These are phyloP conservation scores for Capsicum baccatum DNA, from an alignment of 257 asterid species.

Conservation along the genomic window DNA sequence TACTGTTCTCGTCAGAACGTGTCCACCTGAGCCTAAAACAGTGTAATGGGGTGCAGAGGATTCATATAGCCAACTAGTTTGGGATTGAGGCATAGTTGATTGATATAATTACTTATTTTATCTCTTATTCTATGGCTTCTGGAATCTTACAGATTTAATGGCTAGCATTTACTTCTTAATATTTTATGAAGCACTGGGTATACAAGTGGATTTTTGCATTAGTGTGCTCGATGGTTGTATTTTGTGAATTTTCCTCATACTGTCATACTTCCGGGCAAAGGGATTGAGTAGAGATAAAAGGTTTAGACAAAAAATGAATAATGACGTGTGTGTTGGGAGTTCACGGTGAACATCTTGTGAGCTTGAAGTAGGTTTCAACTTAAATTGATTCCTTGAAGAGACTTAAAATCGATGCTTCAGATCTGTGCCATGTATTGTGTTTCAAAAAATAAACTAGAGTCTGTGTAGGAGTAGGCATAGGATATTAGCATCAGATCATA, in stretches of 20 bases:
- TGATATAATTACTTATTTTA: background rate
- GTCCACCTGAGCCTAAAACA: background rate
- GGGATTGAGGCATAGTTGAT: background rate
- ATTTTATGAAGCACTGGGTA: background rate
- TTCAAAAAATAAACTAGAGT: background rate
- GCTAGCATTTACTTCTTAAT: background rate
- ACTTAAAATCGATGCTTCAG: background rate
- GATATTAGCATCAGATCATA: background rate
- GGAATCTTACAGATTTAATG: background rate
- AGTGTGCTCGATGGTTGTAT: background rate
- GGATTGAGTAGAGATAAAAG: too few species aligned
- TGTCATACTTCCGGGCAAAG: background rate
- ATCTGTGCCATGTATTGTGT: background rate
- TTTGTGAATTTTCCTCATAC: background rate
- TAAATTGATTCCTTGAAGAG: too few species aligned
- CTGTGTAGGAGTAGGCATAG: background rate
- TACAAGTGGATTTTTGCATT: background rate
- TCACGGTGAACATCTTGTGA: constrained; percentile 8
- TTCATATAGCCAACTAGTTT: background rate
- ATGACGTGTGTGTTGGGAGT: background rate
- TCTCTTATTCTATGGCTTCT: background rate
- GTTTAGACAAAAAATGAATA: too few species aligned
- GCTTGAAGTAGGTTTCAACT: constrained; percentile 11
- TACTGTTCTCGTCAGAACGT: background rate
- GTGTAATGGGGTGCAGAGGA: background rate